Percentiles rank a stretch among this genome's conserved stretches.
These are phyloP conservation scores for Pelagophyceae sp. DNA, from an alignment of 352 stramenopile species.

Conservation along the genomic window DNA sequence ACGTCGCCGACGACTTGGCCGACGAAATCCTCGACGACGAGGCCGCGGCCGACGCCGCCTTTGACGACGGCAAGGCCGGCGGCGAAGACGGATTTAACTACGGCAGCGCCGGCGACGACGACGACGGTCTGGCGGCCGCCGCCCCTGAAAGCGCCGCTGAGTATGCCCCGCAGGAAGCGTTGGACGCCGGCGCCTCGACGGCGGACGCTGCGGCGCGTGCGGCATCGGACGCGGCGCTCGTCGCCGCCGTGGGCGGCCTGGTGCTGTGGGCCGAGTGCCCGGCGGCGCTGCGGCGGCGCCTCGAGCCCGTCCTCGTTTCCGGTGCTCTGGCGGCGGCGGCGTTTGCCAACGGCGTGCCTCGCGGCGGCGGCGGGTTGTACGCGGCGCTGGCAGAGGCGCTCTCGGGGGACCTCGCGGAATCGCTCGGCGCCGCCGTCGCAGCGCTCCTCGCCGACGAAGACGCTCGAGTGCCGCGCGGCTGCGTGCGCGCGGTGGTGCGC, in stretches of 20 bases:
- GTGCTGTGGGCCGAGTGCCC: background rate
- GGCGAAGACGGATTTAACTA: background rate
- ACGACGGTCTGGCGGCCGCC: background rate
- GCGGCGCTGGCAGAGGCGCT: background rate
- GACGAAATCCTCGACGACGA: conserved; percentile 26
- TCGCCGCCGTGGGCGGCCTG: background rate
- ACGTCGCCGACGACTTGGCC: conserved; percentile 22
- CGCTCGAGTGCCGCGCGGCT: background rate
- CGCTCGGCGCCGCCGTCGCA: background rate
- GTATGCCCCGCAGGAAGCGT: background rate
- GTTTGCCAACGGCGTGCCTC: background rate
- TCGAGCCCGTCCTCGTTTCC: background rate
- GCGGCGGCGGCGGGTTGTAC: background rate
- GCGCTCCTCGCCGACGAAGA: background rate
- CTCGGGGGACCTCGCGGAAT: background rate
- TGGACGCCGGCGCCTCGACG: too few relatives aligned
- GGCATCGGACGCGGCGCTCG: background rate
- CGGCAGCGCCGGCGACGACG: background rate
- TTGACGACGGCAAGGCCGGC: background rate
- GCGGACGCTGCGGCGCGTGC: too few relatives aligned
- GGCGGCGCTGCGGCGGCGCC: background rate
- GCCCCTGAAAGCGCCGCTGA: background rate
- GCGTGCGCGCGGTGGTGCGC: background rate
- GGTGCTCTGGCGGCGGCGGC: background rate
- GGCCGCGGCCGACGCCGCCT: background rate